A percentile compares a stretch with the other conserved stretches of the same genome.
Conservation (phyloP, 441 rosid species). For the Cnidoscolus chayamansa region DNA sequence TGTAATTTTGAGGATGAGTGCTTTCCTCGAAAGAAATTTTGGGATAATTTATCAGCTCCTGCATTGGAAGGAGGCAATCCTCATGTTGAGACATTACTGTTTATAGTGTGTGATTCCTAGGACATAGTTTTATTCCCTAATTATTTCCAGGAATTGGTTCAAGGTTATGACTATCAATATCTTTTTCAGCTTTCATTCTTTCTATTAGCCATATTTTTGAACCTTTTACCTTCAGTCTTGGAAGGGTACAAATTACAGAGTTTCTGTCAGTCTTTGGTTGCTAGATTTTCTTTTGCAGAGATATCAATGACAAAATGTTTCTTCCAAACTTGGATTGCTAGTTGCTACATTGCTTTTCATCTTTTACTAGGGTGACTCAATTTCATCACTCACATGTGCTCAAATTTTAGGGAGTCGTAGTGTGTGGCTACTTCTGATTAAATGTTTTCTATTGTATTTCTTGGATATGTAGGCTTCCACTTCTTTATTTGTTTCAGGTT, state of each 20-base stretch:
- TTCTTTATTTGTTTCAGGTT: neutral
- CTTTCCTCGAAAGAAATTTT: neutral
- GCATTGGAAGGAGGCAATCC: neutral
- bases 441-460: neutral
- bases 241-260: no score
- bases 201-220: neutral
- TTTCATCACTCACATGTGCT: neutral
- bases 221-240: no score
- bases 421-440: neutral
- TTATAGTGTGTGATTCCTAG: neutral
- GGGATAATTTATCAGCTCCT: neutral
- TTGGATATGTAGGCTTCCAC: neutral
- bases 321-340: neutral
- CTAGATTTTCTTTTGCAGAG: no score
- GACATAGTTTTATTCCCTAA: neutral
- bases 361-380: neutral
- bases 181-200: neutral
- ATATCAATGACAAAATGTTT: no score
- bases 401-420: neutral
- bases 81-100: neutral
- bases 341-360: neutral
- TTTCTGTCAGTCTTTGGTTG: no score
- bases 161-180: neutral
- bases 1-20: neutral
- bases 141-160: neutral